Conservation (phyloP, 140 eudicot genomes). For the Stevia rebaudiana region DNA sequence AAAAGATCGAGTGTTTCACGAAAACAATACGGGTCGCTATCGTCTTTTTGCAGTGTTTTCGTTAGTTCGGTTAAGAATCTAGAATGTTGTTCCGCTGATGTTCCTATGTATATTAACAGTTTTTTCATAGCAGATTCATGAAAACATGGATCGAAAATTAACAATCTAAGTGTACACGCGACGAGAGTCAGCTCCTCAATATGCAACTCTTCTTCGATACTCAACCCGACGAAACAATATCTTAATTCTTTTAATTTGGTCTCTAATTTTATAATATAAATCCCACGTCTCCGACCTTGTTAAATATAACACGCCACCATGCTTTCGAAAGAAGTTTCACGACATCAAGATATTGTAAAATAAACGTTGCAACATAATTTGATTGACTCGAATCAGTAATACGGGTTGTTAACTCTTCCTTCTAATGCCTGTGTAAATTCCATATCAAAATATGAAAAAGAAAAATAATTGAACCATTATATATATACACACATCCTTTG, state of each 20-base stretch:
- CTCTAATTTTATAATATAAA: conserved; percentile 34
- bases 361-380: conserved; percentile 30
- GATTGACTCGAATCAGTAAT: conserved; percentile 24
- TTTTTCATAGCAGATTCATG: conserved; percentile 29
- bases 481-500: no score
- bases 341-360: conserved; percentile 45
- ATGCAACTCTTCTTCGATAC: conserved; percentile 38
- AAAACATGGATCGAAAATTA: conserved; percentile 15
- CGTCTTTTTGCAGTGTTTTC: conserved; percentile 24
- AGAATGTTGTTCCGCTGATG: conserved; percentile 38
- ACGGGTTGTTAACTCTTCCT: conserved; percentile 46
- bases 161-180: conserved; percentile 32
- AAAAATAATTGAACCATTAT: no score
- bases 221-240: conserved; percentile 46
- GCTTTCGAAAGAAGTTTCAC: conserved; percentile 52
- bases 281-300: conserved; percentile 28
- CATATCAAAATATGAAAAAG: neutral
- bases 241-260: conserved; percentile 38
- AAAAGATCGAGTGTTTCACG: conserved; percentile 36
- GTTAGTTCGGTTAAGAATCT: conserved; percentile 40
- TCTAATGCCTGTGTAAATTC: conserved; percentile 60
- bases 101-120: conserved; percentile 27
- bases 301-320: conserved; percentile 36
- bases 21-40: conserved; percentile 15
- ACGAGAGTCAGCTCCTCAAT: conserved; percentile 55